A percentile compares a stretch with the other conserved stretches of the same genome.
Conservation (phyloP, 352 stramenopile species). For the Globisporangium alternatum region DNA sequence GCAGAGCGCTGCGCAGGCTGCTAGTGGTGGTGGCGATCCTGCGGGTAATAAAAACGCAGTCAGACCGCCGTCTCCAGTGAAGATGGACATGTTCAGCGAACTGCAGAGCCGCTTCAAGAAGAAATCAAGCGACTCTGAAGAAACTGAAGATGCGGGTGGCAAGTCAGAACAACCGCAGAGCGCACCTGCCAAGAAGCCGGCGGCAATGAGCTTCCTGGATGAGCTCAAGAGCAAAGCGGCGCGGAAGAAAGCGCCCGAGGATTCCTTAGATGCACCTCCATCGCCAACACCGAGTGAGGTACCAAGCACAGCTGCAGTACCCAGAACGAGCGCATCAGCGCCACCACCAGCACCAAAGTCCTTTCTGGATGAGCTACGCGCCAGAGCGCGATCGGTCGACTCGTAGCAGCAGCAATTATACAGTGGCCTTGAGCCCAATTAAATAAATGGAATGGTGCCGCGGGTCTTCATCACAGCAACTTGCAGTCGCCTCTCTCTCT, state of each 20-base stretch:
- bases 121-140: background rate
- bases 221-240: constrained; percentile 39
- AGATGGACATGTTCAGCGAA: constrained; percentile 35
- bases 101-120: constrained; percentile 33
- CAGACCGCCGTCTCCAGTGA: constrained; percentile 11
- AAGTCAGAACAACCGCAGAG: background rate
- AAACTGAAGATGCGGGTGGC: constrained; percentile 11
- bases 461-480: background rate
- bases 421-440: background rate
- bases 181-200: background rate
- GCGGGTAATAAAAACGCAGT: background rate
- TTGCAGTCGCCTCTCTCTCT: background rate
- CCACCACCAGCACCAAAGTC: constrained; percentile 11
- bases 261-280: background rate
- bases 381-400: constrained; percentile 6
- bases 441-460: background rate
- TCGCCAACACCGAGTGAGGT: background rate
- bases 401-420: background rate
- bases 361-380: constrained; percentile 15
- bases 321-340: background rate
- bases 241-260: background rate
- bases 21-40: background rate
- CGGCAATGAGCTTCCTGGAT: constrained; percentile 38
- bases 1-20: constrained; percentile 13
- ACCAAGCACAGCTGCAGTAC: background rate